These are phyloP conservation scores for Citrus mangshanensis DNA, from an alignment of 345 rosid species.

Conservation along the genomic window DNA sequence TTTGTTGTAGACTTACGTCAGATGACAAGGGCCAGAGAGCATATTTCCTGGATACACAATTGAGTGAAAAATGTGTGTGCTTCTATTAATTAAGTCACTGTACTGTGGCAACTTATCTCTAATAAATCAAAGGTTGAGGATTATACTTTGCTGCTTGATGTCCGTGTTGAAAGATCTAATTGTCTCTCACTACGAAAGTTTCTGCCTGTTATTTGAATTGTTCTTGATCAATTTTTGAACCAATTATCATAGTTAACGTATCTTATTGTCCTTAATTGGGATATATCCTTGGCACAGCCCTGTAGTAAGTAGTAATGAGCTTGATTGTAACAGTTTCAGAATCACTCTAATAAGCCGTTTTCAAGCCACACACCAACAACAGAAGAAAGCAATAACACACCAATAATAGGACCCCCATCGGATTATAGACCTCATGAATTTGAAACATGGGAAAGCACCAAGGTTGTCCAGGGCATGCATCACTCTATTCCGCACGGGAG, in stretches of 20 bases:
- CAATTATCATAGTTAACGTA: background rate
- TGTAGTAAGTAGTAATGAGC: background rate
- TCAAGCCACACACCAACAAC: background rate
- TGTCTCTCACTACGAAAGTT: background rate
- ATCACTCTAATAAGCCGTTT: slow-evolving; percentile 4
- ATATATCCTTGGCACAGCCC: background rate
- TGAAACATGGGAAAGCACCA: slow-evolving; percentile 1
- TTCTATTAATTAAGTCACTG: background rate
- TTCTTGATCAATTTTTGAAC: background rate
- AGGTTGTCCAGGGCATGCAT: background rate
- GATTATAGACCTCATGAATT: background rate
- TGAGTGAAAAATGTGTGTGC: no score
- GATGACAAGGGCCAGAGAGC: no score
- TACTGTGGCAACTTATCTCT: background rate
- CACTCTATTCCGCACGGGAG: background rate
- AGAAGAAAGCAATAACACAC: slow-evolving; percentile 1
- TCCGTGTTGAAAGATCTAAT: background rate
- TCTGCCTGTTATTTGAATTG: background rate
- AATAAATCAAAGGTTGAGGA: background rate
- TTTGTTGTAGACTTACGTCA: no score
- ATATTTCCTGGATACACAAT: no score
- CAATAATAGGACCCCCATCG: background rate
- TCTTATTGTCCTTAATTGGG: background rate
- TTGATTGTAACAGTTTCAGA: slow-evolving; percentile 9
- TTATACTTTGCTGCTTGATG: no score